A percentile compares a stretch with the other conserved stretches of the same genome.
These are phyloP conservation scores for Naganishia randhawae DNA, from an alignment of 768 basidiomycete species.

Conservation along the genomic window DNA sequence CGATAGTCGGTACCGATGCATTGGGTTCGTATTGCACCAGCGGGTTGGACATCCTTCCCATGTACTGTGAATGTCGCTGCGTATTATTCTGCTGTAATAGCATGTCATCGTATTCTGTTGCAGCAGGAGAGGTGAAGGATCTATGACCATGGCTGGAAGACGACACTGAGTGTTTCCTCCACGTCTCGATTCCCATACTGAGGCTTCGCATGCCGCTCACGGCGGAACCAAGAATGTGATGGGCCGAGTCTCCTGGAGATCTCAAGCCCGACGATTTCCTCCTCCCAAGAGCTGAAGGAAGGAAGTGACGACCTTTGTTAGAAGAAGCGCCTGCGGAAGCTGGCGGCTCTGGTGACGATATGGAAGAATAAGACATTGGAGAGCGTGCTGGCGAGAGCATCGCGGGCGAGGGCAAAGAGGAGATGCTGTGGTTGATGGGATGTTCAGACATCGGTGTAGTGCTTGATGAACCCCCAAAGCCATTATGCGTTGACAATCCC, in stretches of 20 bases:
- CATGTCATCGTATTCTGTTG: slow-evolving; percentile 13
- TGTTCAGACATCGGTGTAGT: not conserved
- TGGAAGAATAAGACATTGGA: not conserved
- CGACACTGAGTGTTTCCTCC: slow-evolving; percentile 11
- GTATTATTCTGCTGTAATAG: not conserved
- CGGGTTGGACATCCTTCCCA: not conserved
- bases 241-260: not conserved
- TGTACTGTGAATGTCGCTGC: not conserved
- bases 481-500: slow-evolving; percentile 7
- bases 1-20: not conserved
- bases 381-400: slow-evolving; percentile 1
- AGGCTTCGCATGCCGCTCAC: slow-evolving; percentile 10
- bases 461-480: not conserved
- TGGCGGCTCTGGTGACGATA: not conserved
- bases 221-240: slow-evolving; percentile 4
- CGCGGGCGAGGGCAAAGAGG: not conserved
- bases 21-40: not conserved
- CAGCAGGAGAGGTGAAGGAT: not conserved
- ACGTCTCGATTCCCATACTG: slow-evolving; percentile 12
- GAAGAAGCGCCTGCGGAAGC: not conserved
- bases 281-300: slow-evolving; percentile 8
- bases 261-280: not conserved
- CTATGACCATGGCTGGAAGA: not conserved
- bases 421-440: not conserved
- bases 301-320: not conserved